Percentiles rank a stretch among this genome's conserved stretches.
Conservation (phyloP, 2,329 filamentous ascomycete genomes). For the Delphinella strobiligena region DNA sequence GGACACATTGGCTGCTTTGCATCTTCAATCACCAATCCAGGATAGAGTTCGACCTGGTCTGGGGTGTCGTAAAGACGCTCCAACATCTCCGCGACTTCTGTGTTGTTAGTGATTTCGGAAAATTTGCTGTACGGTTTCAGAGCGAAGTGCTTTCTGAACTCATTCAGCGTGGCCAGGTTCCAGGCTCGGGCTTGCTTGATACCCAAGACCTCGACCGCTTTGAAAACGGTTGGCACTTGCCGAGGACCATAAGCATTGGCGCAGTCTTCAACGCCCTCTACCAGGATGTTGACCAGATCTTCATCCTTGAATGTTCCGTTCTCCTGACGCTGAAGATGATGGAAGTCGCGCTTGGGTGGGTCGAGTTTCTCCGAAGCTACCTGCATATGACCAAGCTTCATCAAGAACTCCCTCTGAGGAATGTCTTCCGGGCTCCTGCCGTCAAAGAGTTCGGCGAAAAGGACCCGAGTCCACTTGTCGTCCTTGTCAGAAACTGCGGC, state of each 20-base stretch:
- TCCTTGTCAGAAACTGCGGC: constrained; percentile 31
- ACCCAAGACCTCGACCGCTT: constrained; percentile 49
- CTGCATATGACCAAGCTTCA: constrained; percentile 17
- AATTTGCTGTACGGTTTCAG: constrained; percentile 46
- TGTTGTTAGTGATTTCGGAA: constrained; percentile 46
- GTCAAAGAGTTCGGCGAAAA: constrained; percentile 23
- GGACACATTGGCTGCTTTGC: constrained; percentile 39
- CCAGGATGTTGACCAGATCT: constrained; percentile 45
- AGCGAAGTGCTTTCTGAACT: constrained; percentile 52
- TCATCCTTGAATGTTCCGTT: constrained; percentile 45
- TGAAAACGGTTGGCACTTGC: constrained; percentile 47
- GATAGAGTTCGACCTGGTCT: constrained; percentile 58
- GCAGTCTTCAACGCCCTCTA: constrained; percentile 47
- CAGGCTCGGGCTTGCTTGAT: constrained; percentile 51
- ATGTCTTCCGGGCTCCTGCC: constrained; percentile 12
- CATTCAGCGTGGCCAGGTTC: constrained; percentile 50
- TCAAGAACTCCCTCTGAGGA: constrained; percentile 17
- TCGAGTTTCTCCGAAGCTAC: constrained; percentile 15
- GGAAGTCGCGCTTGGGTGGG: constrained; percentile 21
- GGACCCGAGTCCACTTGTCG: constrained; percentile 32
- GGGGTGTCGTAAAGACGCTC: constrained; percentile 50
- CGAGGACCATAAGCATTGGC: constrained; percentile 48
- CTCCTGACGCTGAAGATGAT: constrained; percentile 19
- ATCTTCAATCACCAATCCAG: constrained; percentile 52
- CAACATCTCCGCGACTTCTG: constrained; percentile 43